These are phyloP conservation scores for Eustoma russellianum DNA, from an alignment of 257 asterid genomes.

Conservation along the genomic window DNA sequence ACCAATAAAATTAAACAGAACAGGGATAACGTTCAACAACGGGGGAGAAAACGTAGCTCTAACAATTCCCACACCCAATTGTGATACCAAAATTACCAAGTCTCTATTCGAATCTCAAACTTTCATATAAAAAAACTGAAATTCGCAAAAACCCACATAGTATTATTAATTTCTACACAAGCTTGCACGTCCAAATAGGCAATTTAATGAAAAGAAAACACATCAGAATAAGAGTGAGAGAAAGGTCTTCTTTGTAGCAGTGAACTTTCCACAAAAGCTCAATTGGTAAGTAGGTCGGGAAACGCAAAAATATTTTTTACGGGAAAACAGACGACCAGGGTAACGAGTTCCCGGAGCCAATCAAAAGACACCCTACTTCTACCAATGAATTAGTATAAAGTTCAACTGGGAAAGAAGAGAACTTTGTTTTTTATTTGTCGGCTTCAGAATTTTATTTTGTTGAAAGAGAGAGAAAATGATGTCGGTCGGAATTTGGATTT, in stretches of 20 bases:
- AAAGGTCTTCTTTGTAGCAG: conserved; percentile 5
- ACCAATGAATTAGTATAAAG: neutral
- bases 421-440: neutral
- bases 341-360: conserved; percentile 16
- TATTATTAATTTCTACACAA: neutral
- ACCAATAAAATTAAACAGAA: neutral
- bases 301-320: neutral
- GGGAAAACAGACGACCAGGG: conserved; percentile 20
- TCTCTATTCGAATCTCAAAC: conserved; percentile 47
- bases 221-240: conserved; percentile 24
- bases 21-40: conserved; percentile 1
- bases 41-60: conserved; percentile 14
- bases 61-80: conserved; percentile 12
- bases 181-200: neutral
- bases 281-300: conserved; percentile 5
- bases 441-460: too few species aligned
- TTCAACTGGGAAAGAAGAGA: conserved; percentile 5
- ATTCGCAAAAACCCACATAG: neutral
- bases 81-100: conserved; percentile 1
- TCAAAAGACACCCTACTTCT: conserved; percentile 8
- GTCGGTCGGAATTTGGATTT: conserved; percentile 5
- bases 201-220: conserved; percentile 9
- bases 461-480: conserved; percentile 3
- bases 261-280: conserved; percentile 8
- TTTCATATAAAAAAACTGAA: conserved; percentile 3